phyloP scores from a whole-genome alignment of 2,329 filamentous ascomycete genomes.

The Metarhizium robertsii region DNA sequence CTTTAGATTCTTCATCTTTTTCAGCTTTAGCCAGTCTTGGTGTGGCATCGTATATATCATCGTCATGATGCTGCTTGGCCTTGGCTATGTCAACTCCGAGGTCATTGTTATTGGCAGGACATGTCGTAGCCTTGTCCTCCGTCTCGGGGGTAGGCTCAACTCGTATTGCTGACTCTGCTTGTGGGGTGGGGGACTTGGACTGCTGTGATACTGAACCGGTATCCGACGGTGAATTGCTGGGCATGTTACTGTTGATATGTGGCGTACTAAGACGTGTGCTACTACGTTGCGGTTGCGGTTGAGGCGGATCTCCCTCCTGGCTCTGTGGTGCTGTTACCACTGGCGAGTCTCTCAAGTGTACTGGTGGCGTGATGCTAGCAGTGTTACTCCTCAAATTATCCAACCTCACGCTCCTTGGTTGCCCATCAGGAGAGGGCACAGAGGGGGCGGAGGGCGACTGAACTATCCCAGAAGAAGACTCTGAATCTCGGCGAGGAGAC shows the following conservation, averaged over 20 bases:
- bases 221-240: not conserved
- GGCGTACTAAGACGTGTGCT: not conserved
- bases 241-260: not conserved
- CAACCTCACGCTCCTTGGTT: not conserved
- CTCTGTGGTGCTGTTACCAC: not conserved
- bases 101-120: not conserved
- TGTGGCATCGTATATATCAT: conserved; percentile 25
- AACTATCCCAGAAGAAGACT: conserved; percentile 3
- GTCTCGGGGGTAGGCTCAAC: not conserved
- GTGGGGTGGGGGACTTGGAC: not conserved
- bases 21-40: conserved; percentile 12
- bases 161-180: not conserved
- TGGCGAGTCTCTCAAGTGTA: not conserved
- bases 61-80: conserved; percentile 4
- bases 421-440: not conserved
- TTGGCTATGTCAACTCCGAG: not conserved
- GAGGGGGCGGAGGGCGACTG: not conserved
- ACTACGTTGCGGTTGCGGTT: not conserved
- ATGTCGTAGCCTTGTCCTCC: not conserved
- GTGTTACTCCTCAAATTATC: not conserved
- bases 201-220: not conserved
- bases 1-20: not conserved
- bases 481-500: not conserved
- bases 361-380: not conserved
- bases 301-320: not conserved